Percentiles rank a stretch among this genome's conserved stretches.
These are phyloP conservation scores for Kitagawia praeruptora DNA, from an alignment of 129 eudicot species.

Conservation along the genomic window DNA sequence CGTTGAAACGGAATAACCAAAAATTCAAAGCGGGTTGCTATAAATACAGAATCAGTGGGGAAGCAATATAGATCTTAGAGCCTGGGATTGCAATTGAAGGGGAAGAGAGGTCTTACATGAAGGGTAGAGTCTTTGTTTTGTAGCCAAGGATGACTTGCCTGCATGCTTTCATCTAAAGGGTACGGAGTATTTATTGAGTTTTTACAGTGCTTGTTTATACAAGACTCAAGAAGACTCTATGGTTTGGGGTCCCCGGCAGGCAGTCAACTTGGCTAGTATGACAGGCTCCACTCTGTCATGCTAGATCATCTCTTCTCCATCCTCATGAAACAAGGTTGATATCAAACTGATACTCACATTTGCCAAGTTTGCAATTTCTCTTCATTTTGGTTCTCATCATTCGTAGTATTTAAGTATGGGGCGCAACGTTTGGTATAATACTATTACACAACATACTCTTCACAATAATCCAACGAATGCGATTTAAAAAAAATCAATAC, in stretches of 20 bases:
- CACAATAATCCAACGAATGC: no score
- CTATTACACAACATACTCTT: no score
- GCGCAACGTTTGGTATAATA: no score
- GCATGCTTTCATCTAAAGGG: neutral
- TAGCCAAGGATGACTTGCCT: constrained; percentile 91
- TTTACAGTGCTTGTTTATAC: neutral
- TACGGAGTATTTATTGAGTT: neutral
- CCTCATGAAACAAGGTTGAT: no score
- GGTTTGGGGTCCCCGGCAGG: neutral
- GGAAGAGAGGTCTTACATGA: constrained; percentile 1
- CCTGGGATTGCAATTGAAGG: neutral
- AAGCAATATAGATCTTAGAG: neutral
- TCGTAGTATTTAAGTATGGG: no score
- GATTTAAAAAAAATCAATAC: no score
- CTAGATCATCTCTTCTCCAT: neutral
- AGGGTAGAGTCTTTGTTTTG: constrained; percentile 20
- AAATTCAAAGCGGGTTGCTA: neutral
- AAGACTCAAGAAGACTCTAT: neutral
- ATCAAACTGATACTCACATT: no score
- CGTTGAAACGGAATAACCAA: neutral
- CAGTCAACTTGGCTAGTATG: constrained; percentile 5
- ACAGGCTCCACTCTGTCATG: constrained; percentile 1
- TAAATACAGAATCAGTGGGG: neutral
- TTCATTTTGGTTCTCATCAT: no score
- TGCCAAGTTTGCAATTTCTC: no score